A percentile compares a stretch with the other conserved stretches of the same genome.
These are phyloP conservation scores for Chlorella sp. DNA, from an alignment of 139 green algal genomes.

Conservation along the genomic window DNA sequence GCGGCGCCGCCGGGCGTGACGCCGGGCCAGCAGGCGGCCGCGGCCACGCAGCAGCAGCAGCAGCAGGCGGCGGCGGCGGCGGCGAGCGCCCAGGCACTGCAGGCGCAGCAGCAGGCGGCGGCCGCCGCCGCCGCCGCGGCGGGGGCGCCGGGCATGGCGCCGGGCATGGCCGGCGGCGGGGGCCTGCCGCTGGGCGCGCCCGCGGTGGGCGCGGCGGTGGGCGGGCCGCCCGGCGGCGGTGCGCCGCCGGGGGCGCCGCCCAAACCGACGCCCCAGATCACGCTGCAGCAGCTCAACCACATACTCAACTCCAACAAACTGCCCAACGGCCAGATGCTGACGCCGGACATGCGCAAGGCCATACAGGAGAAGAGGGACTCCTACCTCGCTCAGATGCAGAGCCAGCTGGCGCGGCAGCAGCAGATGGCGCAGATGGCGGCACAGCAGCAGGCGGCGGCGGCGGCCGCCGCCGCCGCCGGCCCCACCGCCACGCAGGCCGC, in stretches of 20 bases:
- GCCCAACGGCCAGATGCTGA: conserved; percentile 8
- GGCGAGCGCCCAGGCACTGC: not conserved
- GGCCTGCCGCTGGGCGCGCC: not conserved
- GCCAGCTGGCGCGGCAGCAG: conserved; percentile 11
- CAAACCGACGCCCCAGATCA: conserved; percentile 16
- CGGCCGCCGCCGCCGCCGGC: not conserved
- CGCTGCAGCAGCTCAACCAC: conserved; percentile 37
- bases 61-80: not conserved
- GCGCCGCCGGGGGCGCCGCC: not conserved
- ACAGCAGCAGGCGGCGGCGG: not conserved
- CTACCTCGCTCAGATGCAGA: conserved; percentile 24
- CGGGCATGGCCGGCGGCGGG: not conserved
- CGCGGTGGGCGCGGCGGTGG: not conserved
- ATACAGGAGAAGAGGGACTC: conserved; percentile 32
- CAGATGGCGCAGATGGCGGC: not conserved
- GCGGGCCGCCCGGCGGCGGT: not conserved
- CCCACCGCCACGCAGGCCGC: conserved; percentile 19
- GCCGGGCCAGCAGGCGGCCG: not conserved
- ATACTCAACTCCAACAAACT: conserved; percentile 37
- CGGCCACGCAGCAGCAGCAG: conserved; percentile 5
- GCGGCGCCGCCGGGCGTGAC: not conserved
- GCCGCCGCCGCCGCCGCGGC: not conserved
- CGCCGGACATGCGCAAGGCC: conserved; percentile 23
- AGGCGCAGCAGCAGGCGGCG: not conserved
- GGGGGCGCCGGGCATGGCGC: not conserved